Percentiles rank a stretch among this genome's conserved stretches.
Evolutionary conservation across 176 grass and related monocot genomes (phyloP).

Genomic region (Oryza punctata): DNA sequence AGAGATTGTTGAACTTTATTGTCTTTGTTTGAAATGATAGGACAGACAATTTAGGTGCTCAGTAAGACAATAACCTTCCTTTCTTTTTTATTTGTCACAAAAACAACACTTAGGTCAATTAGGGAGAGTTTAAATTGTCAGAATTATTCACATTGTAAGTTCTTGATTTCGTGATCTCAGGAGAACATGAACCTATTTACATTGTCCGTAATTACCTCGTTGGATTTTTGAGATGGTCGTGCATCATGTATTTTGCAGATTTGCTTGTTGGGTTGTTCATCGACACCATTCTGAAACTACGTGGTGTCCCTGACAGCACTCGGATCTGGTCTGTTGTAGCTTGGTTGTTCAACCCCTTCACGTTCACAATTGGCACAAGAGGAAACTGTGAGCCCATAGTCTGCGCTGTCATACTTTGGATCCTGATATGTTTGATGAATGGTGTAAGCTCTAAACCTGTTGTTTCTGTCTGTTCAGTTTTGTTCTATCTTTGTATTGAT

Average conservation of each 20-base stretch:
- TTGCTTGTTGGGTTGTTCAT: conserved; percentile 82
- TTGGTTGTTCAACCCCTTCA: conserved; percentile 95
- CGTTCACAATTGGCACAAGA: conserved; percentile 92
- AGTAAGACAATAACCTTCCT: background rate
- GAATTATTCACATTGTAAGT: too few relatives aligned
- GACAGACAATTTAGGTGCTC: background rate
- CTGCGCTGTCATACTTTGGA: conserved; percentile 85
- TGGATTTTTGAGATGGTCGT: background rate
- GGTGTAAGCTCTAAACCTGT: conserved; percentile 78
- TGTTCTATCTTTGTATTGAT: conserved; percentile 2
- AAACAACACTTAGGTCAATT: background rate
- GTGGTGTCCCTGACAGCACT: conserved; percentile 59
- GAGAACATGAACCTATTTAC: background rate
- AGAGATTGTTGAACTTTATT: background rate
- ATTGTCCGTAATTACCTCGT: conserved; percentile 2
- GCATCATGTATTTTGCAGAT: conserved; percentile 55
- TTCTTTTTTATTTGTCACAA: background rate
- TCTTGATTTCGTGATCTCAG: background rate
- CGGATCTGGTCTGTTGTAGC: conserved; percentile 70
- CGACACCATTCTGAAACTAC: conserved; percentile 60
- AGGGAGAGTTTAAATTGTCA: background rate
- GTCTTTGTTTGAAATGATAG: background rate
- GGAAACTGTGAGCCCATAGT: conserved; percentile 92
- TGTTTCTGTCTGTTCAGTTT: conserved; percentile 17
- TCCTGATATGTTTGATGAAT: conserved; percentile 86